A percentile compares a stretch with the other conserved stretches of the same genome.
These are phyloP conservation scores for Candida buenavistaensis DNA, from an alignment of 1,139 yeast genomes.

Conservation along the genomic window DNA sequence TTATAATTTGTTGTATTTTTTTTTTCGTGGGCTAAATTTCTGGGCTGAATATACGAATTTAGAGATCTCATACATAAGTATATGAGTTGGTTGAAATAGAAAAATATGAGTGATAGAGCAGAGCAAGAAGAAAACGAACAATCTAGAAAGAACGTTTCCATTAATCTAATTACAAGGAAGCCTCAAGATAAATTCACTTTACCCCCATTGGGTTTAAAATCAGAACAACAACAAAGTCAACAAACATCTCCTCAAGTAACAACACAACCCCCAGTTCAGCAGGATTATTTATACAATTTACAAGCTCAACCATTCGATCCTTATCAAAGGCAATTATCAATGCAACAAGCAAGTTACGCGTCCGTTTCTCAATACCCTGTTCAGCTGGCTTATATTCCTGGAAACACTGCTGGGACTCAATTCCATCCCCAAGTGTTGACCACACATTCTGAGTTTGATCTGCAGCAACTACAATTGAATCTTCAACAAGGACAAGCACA, in stretches of 20 bases:
- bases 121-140: conserved; percentile 14
- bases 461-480: conserved; percentile 3
- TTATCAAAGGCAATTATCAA: conserved; percentile 1
- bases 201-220: conserved; percentile 14
- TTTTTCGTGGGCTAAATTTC: no score
- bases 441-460: conserved; percentile 3
- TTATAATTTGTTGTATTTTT: no score
- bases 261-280: conserved; percentile 1
- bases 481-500: conserved; percentile 3
- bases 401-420: background rate
- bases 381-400: conserved; percentile 2
- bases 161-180: conserved; percentile 13
- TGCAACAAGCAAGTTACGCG: conserved; percentile 6
- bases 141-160: conserved; percentile 11
- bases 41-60: no score
- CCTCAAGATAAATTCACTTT: conserved; percentile 9
- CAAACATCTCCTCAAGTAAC: background rate
- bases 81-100: background rate
- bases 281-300: conserved; percentile 2
- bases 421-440: conserved; percentile 3
- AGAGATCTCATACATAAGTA: no score
- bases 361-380: conserved; percentile 4
- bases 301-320: conserved; percentile 1
- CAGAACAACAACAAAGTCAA: conserved; percentile 5
- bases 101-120: conserved; percentile 6